phyloP scores from a whole-genome alignment of 306 rosid species.

The Ammopiptanthus mongolicus region DNA sequence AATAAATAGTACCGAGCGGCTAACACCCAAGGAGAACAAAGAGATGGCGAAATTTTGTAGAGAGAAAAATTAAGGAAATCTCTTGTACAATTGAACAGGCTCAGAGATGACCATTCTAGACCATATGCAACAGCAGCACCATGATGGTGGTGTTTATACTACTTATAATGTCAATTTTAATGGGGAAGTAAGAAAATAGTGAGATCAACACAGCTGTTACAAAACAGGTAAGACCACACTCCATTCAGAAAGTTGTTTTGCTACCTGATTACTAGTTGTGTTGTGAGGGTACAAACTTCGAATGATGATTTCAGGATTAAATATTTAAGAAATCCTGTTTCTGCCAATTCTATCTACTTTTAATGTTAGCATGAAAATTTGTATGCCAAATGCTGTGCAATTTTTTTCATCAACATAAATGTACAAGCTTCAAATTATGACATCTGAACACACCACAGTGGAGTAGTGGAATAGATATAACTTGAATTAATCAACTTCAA shows the following conservation, averaged over 20 bases:
- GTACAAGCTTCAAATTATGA: conserved; percentile 12
- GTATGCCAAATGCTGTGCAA: not conserved
- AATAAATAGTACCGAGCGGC: not conserved
- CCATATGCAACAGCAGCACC: not conserved
- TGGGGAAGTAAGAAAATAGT: not conserved
- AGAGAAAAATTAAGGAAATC: not conserved
- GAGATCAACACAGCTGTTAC: not conserved
- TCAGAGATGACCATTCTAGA: not conserved
- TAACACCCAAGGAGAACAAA: not conserved
- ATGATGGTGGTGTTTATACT: not conserved
- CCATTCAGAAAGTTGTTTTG: conserved; percentile 7
- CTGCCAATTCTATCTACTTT: not conserved
- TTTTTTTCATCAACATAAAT: not conserved
- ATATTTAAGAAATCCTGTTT: not conserved
- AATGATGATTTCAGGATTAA: not conserved
- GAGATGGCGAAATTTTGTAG: not conserved
- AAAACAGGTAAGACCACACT: not conserved
- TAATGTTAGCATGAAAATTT: not conserved
- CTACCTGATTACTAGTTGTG: not conserved
- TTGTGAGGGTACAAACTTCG: not conserved
- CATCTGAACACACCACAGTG: not conserved
- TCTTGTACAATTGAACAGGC: not conserved
- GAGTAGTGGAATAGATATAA: conserved; percentile 14
- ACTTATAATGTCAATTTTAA: not conserved
- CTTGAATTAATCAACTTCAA: not conserved